Percentiles rank a stretch among this genome's conserved stretches.
Evolutionary conservation across 2,329 filamentous ascomycete genomes (phyloP).

Genomic region (Podosphaera fusca): DNA sequence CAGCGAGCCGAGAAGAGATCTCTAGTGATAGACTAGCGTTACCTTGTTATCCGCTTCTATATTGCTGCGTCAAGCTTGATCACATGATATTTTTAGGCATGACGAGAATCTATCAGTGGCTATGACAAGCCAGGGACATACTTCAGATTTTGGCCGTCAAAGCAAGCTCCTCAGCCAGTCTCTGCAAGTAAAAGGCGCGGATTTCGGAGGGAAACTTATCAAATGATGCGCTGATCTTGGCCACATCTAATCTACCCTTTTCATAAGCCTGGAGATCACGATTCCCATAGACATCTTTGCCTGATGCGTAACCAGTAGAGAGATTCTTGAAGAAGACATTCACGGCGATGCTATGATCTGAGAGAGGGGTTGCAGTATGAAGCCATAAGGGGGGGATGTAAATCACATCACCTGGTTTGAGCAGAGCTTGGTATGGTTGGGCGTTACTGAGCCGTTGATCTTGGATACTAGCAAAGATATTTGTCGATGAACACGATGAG

Average conservation of each 20-base stretch:
- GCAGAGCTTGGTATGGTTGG: constrained; percentile 40
- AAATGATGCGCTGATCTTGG: constrained; percentile 41
- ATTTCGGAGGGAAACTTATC: constrained; percentile 40
- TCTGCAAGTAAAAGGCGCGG: constrained; percentile 50
- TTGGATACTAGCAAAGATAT: constrained; percentile 36
- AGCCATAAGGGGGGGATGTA: constrained; percentile 70
- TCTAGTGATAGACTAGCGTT: no score
- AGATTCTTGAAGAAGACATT: constrained; percentile 73
- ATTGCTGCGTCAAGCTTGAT: no score
- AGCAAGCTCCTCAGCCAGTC: constrained; percentile 44
- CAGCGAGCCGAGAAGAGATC: no score
- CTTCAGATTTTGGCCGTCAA: not conserved
- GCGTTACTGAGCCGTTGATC: constrained; percentile 22
- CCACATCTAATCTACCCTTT: constrained; percentile 50
- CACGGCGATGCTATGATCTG: constrained; percentile 47
- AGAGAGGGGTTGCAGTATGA: constrained; percentile 44
- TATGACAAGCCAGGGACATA: not conserved
- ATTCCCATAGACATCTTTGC: constrained; percentile 73
- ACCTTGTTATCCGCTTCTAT: no score
- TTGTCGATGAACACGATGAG: constrained; percentile 54
- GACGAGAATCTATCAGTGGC: no score
- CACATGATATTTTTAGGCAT: no score
- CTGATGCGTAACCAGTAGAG: constrained; percentile 41
- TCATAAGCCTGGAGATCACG: constrained; percentile 68
- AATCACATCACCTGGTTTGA: constrained; percentile 52